These are phyloP conservation scores for Coriolopsis trogii DNA, from an alignment of 1,284 basidiomycete species.

Conservation along the genomic window DNA sequence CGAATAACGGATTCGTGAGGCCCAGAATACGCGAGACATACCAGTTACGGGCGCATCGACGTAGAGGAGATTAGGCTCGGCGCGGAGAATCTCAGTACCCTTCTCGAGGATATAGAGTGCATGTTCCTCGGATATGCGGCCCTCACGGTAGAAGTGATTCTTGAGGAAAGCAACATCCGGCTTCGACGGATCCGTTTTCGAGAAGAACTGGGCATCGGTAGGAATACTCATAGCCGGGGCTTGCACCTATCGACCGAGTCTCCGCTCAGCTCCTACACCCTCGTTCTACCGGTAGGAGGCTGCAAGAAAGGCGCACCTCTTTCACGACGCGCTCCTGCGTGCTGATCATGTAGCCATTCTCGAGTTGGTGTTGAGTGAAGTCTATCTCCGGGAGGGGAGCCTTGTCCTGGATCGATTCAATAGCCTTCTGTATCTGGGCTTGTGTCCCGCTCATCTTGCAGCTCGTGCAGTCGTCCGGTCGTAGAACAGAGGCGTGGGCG, in stretches of 20 bases:
- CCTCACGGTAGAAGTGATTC: constrained; percentile 99
- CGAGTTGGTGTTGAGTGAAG: constrained; percentile 87
- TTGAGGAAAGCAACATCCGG: constrained; percentile 98
- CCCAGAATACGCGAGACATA: constrained; percentile 36
- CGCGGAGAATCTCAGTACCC: constrained; percentile 73
- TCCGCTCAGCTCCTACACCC: neutral
- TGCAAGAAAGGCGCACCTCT: constrained; percentile 53
- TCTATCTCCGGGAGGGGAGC: constrained; percentile 73
- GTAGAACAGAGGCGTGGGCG: constrained; percentile 5
- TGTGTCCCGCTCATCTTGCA: constrained; percentile 36
- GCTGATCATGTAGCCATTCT: constrained; percentile 85
- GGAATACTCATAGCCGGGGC: constrained; percentile 93
- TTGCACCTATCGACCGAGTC: constrained; percentile 68
- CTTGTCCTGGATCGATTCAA: constrained; percentile 73
- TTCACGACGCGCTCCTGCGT: constrained; percentile 87
- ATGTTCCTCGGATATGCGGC: constrained; percentile 88
- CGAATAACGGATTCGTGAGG: neutral
- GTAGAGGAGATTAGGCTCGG: constrained; percentile 85
- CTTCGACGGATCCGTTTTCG: constrained; percentile 80
- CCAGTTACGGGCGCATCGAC: constrained; percentile 95
- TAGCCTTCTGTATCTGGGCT: constrained; percentile 71
- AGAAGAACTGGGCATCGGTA: constrained; percentile 93
- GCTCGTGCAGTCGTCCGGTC: constrained; percentile 17
- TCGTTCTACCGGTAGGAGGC: neutral
- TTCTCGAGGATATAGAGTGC: constrained; percentile 87